Percentiles rank a stretch among this genome's conserved stretches.
Evolutionary conservation across 257 asterid species (phyloP).

Genomic region (Nicotiana undulata): DNA sequence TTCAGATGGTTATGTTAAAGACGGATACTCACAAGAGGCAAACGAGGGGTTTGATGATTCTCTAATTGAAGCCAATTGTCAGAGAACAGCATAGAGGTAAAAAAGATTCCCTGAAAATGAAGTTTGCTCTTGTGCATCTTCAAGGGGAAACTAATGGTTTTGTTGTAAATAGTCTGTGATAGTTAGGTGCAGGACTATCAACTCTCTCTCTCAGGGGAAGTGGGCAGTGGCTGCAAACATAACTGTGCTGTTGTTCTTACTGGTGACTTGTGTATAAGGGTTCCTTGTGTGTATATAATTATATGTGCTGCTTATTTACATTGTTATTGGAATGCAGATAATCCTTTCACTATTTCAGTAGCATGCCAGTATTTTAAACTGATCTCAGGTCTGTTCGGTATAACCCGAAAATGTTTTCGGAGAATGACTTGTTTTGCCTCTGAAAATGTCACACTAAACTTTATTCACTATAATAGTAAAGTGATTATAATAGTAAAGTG

Average conservation of each 20-base stretch:
- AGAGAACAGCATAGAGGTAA: neutral
- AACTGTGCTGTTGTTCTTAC: neutral
- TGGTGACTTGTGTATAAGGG: neutral
- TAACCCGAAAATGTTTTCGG: neutral
- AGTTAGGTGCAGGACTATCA: constrained; percentile 9
- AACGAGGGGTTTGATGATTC: neutral
- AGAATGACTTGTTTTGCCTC: neutral
- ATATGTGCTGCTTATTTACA: neutral
- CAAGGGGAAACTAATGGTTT: neutral
- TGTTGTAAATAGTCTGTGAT: constrained; percentile 7
- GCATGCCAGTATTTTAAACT: neutral
- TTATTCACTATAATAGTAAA: too few relatives aligned
- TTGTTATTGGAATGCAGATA: neutral
- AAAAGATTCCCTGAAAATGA: neutral
- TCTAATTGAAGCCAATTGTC: neutral
- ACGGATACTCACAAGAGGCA: neutral
- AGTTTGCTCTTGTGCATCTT: neutral
- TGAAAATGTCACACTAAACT: too few relatives aligned
- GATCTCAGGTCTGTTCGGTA: neutral
- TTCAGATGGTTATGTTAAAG: neutral
- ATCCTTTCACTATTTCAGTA: neutral
- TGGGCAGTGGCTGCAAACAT: neutral
- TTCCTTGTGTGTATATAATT: neutral
- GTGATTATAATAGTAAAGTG: too few relatives aligned
- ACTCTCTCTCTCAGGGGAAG: neutral